Evolutionary conservation across 768 basidiomycete species (phyloP), one percentile per base, ranked within the genome.

Genomic region (Tulasnella sp.): DNA sequence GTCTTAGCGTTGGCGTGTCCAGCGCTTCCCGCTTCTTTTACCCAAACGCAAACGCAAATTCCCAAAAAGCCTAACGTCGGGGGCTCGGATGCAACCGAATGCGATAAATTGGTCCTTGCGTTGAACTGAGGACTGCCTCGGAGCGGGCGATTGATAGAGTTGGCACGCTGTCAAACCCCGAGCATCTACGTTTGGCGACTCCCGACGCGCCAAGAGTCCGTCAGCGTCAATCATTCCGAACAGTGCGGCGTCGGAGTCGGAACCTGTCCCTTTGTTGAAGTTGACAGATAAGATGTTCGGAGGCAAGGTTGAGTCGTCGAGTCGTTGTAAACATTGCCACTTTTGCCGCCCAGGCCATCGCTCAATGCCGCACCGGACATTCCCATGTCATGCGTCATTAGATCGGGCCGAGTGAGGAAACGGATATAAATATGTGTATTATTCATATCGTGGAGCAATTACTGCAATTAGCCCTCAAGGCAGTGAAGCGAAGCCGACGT

Each of bases 1-100:
- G 59, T 89, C 87, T 65, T 92, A 83, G 52, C 52, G 52, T 59
- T 29, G n/a, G 22, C 52, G 52, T 29, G 26, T 59, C 52, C 52
- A 59, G 52, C 52, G 52, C 29, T 12, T 59, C 52, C 44, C 44
- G 7, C 12, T n/a, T n/a, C n/a, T 22, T 26, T 26, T 47, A 26
- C 44, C 12, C 26, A 59, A 59, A 59, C 52, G 52, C 52, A 59
- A n/a, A n/a, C n/a, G n/a, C n/a, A n/a, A n/a, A 59, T 59, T 59
- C 11, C 52, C 6, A 17, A 59, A 29, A 59, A 29, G 7, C 52
- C 5, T 12, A 47, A 22, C 22, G 16, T n/a, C n/a, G 26, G 19
- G 1, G 1, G 1, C 11, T 59, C 52, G 52, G 52, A 59, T 26
- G 14, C 19, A 26, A 14, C 52, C 52, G 52, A 59, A 59, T 8